Conservation (phyloP, 2,329 filamentous ascomycete species). For the Venturia carpophila region DNA sequence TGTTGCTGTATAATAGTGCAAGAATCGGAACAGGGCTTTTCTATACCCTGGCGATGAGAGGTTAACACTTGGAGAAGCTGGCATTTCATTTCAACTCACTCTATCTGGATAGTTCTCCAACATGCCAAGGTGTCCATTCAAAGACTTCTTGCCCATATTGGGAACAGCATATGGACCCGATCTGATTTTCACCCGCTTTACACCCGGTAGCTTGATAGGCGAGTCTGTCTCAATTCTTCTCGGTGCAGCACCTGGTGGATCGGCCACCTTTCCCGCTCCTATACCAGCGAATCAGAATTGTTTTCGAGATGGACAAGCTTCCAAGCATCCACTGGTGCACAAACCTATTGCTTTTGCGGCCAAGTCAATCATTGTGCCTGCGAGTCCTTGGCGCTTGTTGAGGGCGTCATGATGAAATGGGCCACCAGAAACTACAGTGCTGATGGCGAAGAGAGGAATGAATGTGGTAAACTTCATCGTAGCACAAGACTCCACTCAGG, state of each 20-base stretch:
- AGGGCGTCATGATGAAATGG: neutral
- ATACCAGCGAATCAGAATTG: neutral
- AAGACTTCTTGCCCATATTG: constrained; percentile 15
- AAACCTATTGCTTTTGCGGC: constrained; percentile 5
- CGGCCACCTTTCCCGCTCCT: constrained; percentile 11
- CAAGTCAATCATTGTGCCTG: neutral
- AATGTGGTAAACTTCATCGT: neutral
- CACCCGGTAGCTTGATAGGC: neutral
- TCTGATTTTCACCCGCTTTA: constrained; percentile 15
- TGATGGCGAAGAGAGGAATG: neutral
- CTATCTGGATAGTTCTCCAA: constrained; percentile 17
- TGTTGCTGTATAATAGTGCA: constrained; percentile 12
- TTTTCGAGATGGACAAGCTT: neutral
- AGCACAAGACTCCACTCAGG: neutral
- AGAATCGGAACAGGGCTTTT: constrained; percentile 13
- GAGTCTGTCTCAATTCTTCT: neutral
- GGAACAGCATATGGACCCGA: constrained; percentile 17
- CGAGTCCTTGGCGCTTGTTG: neutral
- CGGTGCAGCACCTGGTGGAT: constrained; percentile 15
- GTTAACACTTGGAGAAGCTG: neutral
- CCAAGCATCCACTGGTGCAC: neutral
- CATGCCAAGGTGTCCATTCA: constrained; percentile 13
- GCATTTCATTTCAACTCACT: neutral
- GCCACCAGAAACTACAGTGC: neutral
- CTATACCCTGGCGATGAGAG: neutral